A percentile compares a stretch with the other conserved stretches of the same genome.
Conservation (phyloP, 805 yeast genomes). For the Ogataea kodamae region DNA sequence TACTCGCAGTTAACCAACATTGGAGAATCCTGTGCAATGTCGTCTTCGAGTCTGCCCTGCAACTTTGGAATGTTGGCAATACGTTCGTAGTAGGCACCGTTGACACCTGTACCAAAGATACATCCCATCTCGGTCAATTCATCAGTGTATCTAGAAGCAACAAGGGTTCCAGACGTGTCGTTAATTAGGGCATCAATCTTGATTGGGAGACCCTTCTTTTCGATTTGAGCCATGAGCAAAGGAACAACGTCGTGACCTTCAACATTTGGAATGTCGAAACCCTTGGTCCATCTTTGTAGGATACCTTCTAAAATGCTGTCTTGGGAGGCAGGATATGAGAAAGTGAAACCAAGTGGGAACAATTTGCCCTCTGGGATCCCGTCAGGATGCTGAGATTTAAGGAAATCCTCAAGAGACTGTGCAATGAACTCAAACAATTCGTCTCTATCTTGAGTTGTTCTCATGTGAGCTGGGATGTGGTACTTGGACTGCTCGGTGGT, state of each 20-base stretch:
- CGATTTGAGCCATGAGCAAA: conserved; percentile 75
- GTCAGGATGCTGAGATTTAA: conserved; percentile 63
- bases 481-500: conserved; percentile 88
- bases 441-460: conserved; percentile 72
- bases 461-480: conserved; percentile 70
- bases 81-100: conserved; percentile 92
- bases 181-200: conserved; percentile 90
- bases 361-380: conserved; percentile 52
- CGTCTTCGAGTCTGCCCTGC: conserved; percentile 65
- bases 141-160: conserved; percentile 93
- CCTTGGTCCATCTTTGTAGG: conserved; percentile 97
- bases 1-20: conserved; percentile 99
- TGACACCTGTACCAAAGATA: conserved; percentile 97
- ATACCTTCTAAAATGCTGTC: conserved; percentile 78
- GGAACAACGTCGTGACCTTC: conserved; percentile 96
- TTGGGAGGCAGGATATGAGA: conserved; percentile 90
- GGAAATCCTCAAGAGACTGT: conserved; percentile 69
- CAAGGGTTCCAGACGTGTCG: conserved; percentile 96
- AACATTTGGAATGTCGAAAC: conserved; percentile 91
- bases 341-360: conserved; percentile 91
- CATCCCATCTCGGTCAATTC: conserved; percentile 91
- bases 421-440: conserved; percentile 90
- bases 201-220: conserved; percentile 69
- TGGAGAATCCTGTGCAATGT: conserved; percentile 61
- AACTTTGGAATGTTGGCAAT: conserved; percentile 78